These are phyloP conservation scores for Silene vulgaris DNA, from an alignment of 179 eudicot genomes.

Conservation along the genomic window DNA sequence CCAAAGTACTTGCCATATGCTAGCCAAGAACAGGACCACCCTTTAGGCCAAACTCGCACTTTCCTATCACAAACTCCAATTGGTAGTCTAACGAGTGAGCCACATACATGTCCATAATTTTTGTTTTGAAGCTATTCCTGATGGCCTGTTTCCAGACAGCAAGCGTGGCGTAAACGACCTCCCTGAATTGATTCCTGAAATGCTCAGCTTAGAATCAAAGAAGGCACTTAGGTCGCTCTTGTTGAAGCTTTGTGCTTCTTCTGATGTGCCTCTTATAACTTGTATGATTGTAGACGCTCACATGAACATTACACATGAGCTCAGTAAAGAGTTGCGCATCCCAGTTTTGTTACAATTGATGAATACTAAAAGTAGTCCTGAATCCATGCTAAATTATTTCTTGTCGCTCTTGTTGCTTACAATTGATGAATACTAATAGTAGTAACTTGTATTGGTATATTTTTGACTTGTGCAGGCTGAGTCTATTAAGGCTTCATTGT, in stretches of 20 bases:
- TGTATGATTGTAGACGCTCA: slow-evolving; percentile 21
- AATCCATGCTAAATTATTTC: no score
- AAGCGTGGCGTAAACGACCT: slow-evolving; percentile 21
- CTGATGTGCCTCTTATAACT: slow-evolving; percentile 15
- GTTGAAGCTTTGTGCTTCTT: slow-evolving; percentile 13
- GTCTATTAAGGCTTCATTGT: slow-evolving; percentile 75
- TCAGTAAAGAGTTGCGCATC: slow-evolving; percentile 31
- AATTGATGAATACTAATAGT: neutral
- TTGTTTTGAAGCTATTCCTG: slow-evolving; percentile 31
- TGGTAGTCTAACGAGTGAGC: no score
- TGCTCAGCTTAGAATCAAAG: slow-evolving; percentile 2
- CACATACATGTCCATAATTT: no score
- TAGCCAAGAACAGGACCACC: no score
- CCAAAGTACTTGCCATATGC: no score
- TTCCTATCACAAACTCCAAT: no score
- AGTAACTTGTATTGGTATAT: slow-evolving; percentile 1
- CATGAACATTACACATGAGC: slow-evolving; percentile 16
- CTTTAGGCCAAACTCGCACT: no score
- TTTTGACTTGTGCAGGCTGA: slow-evolving; percentile 49
- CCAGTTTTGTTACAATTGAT: slow-evolving; percentile 16
- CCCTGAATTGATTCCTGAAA: neutral
- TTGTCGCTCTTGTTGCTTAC: neutral
- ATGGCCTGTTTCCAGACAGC: slow-evolving; percentile 30
- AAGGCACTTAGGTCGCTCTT: slow-evolving; percentile 13
- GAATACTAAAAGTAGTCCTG: no score